Conservation (phyloP, 2,329 filamentous ascomycete species). For the Colletotrichum sp. region DNA sequence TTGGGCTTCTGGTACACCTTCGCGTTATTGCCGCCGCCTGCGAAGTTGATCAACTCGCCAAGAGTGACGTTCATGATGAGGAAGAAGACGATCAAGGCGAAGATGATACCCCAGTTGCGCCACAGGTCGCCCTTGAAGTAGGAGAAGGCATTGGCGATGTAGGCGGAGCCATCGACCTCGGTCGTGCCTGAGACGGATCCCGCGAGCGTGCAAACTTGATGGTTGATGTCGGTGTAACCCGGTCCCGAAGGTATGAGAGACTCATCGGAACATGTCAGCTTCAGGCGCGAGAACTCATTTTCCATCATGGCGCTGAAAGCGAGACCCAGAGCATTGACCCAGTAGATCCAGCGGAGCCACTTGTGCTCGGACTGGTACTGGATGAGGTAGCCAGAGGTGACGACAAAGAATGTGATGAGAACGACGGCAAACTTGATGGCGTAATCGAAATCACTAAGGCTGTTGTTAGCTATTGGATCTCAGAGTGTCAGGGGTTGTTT, state of each 20-base stretch:
- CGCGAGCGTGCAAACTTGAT: conserved; percentile 82
- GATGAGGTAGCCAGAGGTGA: conserved; percentile 84
- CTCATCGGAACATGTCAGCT: conserved; percentile 70
- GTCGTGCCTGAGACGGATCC: conserved; percentile 72
- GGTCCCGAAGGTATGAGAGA: conserved; percentile 75
- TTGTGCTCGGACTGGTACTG: conserved; percentile 77
- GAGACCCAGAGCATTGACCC: conserved; percentile 76
- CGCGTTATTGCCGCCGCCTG: conserved; percentile 80
- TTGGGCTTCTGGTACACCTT: conserved; percentile 78
- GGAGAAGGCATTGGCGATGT: conserved; percentile 71
- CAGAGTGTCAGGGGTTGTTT: too few relatives aligned
- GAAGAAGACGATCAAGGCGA: conserved; percentile 78
- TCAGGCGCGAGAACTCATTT: conserved; percentile 78
- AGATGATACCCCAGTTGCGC: conserved; percentile 84
- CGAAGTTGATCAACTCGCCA: conserved; percentile 79
- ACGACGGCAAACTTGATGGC: conserved; percentile 84
- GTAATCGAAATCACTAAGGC: conserved; percentile 78
- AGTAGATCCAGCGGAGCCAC: conserved; percentile 83
- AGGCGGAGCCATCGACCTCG: conserved; percentile 68
- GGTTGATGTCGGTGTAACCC: conserved; percentile 70
- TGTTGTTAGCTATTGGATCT: too few relatives aligned
- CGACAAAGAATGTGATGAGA: conserved; percentile 80
- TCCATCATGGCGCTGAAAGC: conserved; percentile 82
- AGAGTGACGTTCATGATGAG: conserved; percentile 76
- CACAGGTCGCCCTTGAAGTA: conserved; percentile 74